Evolutionary conservation across 2,329 filamentous ascomycete species (phyloP).

Genomic region (Colletotrichum salicis): DNA sequence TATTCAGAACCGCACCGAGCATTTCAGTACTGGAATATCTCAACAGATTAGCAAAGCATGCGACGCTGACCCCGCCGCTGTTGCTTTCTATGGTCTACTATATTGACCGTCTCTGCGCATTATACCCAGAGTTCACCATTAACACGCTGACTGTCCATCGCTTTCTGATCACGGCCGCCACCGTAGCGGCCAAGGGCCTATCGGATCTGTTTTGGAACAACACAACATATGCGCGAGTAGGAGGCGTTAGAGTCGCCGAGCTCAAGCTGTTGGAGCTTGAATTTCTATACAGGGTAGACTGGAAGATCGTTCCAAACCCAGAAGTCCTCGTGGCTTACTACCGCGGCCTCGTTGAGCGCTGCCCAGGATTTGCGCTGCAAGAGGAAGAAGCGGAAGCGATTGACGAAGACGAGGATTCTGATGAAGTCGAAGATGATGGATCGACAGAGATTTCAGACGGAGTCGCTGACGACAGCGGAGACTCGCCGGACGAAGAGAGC

Average conservation of each 20-base stretch:
- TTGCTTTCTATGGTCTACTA: slow-evolving; percentile 99
- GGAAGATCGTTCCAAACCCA: slow-evolving; percentile 96
- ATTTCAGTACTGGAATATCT: slow-evolving; percentile 97
- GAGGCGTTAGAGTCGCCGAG: slow-evolving; percentile 90
- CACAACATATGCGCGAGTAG: slow-evolving; percentile 92
- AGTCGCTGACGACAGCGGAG: slow-evolving; percentile 37
- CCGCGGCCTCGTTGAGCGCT: slow-evolving; percentile 79
- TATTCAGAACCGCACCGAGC: slow-evolving; percentile 73
- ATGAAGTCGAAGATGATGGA: slow-evolving; percentile 47
- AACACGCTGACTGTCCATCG: slow-evolving; percentile 96
- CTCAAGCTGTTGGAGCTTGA: slow-evolving; percentile 92
- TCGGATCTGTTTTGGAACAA: slow-evolving; percentile 99
- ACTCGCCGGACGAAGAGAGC: slow-evolving; percentile 35
- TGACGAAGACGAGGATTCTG: slow-evolving; percentile 45
- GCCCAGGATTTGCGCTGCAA: slow-evolving; percentile 65
- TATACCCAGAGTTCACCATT: slow-evolving; percentile 95
- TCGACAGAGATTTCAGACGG: slow-evolving; percentile 43
- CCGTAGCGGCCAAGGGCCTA: slow-evolving; percentile 93
- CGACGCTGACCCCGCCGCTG: slow-evolving; percentile 90
- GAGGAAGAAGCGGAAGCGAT: slow-evolving; percentile 43
- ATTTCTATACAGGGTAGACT: slow-evolving; percentile 91
- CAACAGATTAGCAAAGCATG: slow-evolving; percentile 90
- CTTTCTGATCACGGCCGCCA: slow-evolving; percentile 94
- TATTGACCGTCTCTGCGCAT: slow-evolving; percentile 90
- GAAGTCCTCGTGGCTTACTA: slow-evolving; percentile 96